Evolutionary conservation across 2,329 filamentous ascomycete species (phyloP).

Genomic region (Hyphodiscus sp.): DNA sequence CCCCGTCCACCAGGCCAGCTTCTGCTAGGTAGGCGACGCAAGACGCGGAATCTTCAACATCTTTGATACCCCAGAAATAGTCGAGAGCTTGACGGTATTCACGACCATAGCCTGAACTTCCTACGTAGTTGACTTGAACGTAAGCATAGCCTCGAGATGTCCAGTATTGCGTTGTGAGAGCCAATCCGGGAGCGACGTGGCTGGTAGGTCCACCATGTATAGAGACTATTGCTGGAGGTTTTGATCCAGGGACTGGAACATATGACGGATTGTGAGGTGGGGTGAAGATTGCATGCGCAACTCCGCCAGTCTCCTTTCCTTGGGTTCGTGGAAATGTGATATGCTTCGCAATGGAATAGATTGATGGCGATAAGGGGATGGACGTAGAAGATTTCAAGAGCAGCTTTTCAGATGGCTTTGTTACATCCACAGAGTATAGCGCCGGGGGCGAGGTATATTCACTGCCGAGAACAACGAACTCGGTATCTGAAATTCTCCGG

Average conservation of each 20-base stretch:
- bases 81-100: slow-evolving; percentile 44
- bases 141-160: slow-evolving; percentile 48
- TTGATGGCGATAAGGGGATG: slow-evolving; percentile 22
- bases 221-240: slow-evolving; percentile 43
- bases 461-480: slow-evolving; percentile 35
- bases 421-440: slow-evolving; percentile 33
- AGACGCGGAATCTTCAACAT: slow-evolving; percentile 44
- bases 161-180: slow-evolving; percentile 43
- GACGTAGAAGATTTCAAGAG: slow-evolving; percentile 33
- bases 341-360: slow-evolving; percentile 35
- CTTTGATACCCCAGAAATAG: slow-evolving; percentile 43
- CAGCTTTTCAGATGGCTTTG: slow-evolving; percentile 19
- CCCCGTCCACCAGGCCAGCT: slow-evolving; percentile 29
- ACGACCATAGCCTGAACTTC: slow-evolving; percentile 45
- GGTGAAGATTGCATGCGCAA: slow-evolving; percentile 36
- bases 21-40: slow-evolving; percentile 37
- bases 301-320: slow-evolving; percentile 15
- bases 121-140: slow-evolving; percentile 45
- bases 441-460: slow-evolving; percentile 29
- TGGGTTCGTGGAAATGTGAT: slow-evolving; percentile 31
- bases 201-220: slow-evolving; percentile 47
- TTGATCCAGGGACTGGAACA: slow-evolving; percentile 30
- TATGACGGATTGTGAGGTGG: slow-evolving; percentile 42
- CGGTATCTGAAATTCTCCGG: slow-evolving; percentile 30
- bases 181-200: slow-evolving; percentile 37